These are phyloP conservation scores for Brasenia schreberi DNA, from an alignment of 164 flowering plant genomes.

Conservation along the genomic window DNA sequence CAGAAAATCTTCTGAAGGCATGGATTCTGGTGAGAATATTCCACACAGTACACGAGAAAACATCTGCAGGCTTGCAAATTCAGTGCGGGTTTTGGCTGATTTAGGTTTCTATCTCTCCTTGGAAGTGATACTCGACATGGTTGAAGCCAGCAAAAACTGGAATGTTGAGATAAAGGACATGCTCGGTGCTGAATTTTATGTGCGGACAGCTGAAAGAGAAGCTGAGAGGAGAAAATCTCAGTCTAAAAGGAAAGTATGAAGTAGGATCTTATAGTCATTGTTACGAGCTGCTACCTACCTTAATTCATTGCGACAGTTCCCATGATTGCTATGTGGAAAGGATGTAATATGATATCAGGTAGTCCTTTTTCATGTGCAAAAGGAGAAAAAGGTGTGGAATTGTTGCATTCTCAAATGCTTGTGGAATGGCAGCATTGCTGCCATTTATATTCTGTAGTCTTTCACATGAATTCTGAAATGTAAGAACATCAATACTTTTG, in stretches of 20 bases:
- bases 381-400: too few relatives aligned
- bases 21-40: slow-evolving; percentile 15
- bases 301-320: too few relatives aligned
- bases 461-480: too few relatives aligned
- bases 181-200: slow-evolving; percentile 90
- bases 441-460: too few relatives aligned
- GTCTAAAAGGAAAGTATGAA: slow-evolving; percentile 22
- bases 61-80: slow-evolving; percentile 81
- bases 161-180: slow-evolving; percentile 61
- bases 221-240: slow-evolving; percentile 43
- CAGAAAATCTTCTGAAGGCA: slow-evolving; percentile 19
- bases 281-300: too few relatives aligned
- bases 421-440: too few relatives aligned
- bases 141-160: slow-evolving; percentile 32
- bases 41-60: slow-evolving; percentile 47
- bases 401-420: too few relatives aligned
- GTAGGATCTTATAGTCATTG: neutral
- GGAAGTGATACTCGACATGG: slow-evolving; percentile 44
- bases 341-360: too few relatives aligned
- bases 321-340: too few relatives aligned
- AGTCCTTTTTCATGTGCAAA: too few relatives aligned
- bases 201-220: slow-evolving; percentile 67
- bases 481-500: too few relatives aligned
- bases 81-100: slow-evolving; percentile 49
- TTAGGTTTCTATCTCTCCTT: slow-evolving; percentile 60